phyloP scores from a whole-genome alignment of 225 moss, liverwort and hornwort species.

The Marchantia polymorpha region DNA sequence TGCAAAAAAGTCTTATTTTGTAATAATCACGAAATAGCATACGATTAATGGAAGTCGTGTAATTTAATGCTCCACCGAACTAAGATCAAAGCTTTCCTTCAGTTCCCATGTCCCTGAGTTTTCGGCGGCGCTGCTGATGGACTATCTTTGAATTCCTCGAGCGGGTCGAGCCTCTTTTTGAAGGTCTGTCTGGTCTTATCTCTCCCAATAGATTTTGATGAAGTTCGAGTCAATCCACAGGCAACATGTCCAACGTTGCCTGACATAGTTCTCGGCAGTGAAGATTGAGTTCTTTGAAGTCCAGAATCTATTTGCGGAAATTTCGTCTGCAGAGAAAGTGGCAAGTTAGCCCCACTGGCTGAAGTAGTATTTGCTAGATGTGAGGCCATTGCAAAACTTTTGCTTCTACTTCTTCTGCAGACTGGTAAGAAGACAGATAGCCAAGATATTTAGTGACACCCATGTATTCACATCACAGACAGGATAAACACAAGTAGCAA shows the following conservation, averaged over 20 bases:
- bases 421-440: too few relatives aligned
- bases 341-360: background rate
- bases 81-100: background rate
- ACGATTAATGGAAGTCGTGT: too few relatives aligned
- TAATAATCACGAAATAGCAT: too few relatives aligned
- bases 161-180: background rate
- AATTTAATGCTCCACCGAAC: too few relatives aligned
- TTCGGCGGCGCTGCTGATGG: background rate
- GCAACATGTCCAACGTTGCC: background rate
- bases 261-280: background rate
- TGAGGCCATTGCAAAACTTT: background rate
- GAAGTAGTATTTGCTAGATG: background rate
- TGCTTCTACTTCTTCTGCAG: too few relatives aligned
- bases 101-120: background rate
- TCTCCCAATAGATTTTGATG: background rate
- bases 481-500: too few relatives aligned
- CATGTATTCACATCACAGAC: too few relatives aligned
- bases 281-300: background rate
- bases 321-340: background rate
- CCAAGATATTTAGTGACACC: too few relatives aligned
- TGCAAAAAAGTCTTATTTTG: too few relatives aligned
- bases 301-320: background rate
- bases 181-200: background rate
- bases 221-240: background rate
- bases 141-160: background rate